Conservation (phyloP, 768 basidiomycete genomes). For the Mycena filopes region DNA sequence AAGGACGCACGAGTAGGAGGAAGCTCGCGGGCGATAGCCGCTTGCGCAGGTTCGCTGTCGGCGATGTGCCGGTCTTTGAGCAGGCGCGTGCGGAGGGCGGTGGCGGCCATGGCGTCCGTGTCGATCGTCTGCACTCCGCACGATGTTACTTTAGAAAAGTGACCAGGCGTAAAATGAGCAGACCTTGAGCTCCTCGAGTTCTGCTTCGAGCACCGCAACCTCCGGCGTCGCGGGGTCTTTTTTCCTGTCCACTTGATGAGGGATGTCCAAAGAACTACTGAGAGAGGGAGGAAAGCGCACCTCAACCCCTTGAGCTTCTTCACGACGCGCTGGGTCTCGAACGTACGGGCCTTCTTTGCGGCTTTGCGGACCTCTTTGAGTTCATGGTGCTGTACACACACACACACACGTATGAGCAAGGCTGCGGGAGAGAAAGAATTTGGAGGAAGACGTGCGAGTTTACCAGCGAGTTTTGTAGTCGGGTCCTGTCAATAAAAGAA, state of each 20-base stretch:
- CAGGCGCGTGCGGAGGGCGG: conserved; percentile 78
- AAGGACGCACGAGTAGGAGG: conserved; percentile 40
- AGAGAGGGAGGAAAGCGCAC: conserved; percentile 52
- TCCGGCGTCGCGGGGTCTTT: conserved; percentile 51
- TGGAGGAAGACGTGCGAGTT: conserved; percentile 57
- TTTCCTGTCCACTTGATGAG: conserved; percentile 47
- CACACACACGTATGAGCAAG: conserved; percentile 6
- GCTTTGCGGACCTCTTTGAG: conserved; percentile 78
- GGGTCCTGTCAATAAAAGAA: conserved; percentile 44
- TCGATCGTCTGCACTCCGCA: conserved; percentile 69
- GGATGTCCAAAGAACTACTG: neutral
- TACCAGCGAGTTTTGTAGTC: conserved; percentile 57
- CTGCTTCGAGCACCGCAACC: conserved; percentile 62
- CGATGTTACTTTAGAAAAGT: conserved; percentile 20
- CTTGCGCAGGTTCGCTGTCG: conserved; percentile 56
- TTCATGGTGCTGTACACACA: conserved; percentile 72
- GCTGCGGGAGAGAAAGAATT: conserved; percentile 4
- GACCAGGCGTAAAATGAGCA: conserved; percentile 12
- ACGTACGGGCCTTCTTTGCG: conserved; percentile 82
- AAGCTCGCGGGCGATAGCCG: conserved; percentile 60
- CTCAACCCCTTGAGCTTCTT: conserved; percentile 81
- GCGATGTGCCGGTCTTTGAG: conserved; percentile 75
- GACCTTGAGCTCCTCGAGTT: conserved; percentile 77
- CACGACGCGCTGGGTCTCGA: conserved; percentile 85
- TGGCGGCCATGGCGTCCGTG: conserved; percentile 66